Evolutionary conservation across 768 basidiomycete species (phyloP), one percentile per base, ranked within the genome.

Genomic region (Royoungia palumana): DNA sequence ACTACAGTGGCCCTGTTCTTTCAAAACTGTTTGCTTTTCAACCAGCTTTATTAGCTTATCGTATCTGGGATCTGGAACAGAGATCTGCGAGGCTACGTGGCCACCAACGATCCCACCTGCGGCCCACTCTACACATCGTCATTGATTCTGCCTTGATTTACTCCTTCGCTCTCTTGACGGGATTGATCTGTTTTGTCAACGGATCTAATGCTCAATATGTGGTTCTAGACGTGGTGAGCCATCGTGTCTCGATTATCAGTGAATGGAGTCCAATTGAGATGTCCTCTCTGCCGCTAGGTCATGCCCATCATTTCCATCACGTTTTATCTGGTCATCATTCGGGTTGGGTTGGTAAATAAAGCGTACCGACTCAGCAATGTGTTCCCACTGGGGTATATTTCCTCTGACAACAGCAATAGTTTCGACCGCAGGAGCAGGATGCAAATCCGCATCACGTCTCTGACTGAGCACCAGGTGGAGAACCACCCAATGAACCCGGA

Each of bases 61-160:
- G 58, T 11, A 67, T 69, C 32, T 63, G 64, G 59, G 28, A 45
- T 9, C 59, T 61, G 24, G 63, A 64, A 9, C 54, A 56, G 10
- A 50, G 49, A 19, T 53, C 59, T 9, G 48, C 57, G 11, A 46
- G 51, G 22, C 56, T 70, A 4, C 36, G 24, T 22, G 28, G 46
- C n/a, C 21, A 21, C 2, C 36, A 11, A 14, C 16, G 16, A 5
- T 35, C 51, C 4, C 51, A 39, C 17, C 24, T 47, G 37, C 51
- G 38, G 14, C 41, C 47, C 1, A 39, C 40, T 10, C 42, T 71
- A 13, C 51, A 57, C 12, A 57, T 68, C 17, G 51, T 70, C 36
- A 53, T 71, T 39, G 71, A 72, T 50, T 62, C 68, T 22, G 71
- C 66, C 12, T 60, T 63, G 4, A 52, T 72, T 8, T 72, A 72